Conservation (phyloP, 78 protist genomes). For the Dictyostelium discoideum region DNA sequence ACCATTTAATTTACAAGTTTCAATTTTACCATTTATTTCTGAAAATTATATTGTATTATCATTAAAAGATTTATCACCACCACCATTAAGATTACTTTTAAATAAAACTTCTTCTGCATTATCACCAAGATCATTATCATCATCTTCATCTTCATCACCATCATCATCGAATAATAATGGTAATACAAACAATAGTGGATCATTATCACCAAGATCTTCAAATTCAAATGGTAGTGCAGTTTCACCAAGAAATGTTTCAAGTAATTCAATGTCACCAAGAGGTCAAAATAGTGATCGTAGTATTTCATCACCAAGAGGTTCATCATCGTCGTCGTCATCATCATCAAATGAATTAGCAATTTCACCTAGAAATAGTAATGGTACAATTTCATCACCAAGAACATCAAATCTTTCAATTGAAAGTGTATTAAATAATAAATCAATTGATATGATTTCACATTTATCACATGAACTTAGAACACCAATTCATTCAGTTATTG, state of each 20-base stretch:
- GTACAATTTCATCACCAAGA: background rate
- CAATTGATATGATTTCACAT: conserved; percentile 35
- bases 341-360: background rate
- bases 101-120: background rate
- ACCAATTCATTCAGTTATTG: conserved; percentile 36
- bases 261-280: conserved; percentile 56
- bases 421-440: background rate
- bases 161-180: background rate
- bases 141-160: background rate
- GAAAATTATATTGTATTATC: background rate
- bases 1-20: background rate
- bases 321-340: background rate
- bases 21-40: conserved; percentile 3
- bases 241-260: background rate
- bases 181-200: background rate
- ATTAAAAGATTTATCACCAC: conserved; percentile 23
- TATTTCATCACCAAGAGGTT: background rate
- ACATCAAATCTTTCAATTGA: background rate
- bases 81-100: background rate
- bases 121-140: conserved; percentile 8
- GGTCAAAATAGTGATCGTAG: background rate
- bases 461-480: conserved; percentile 62
- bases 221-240: background rate
- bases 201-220: background rate
- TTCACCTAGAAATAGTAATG: background rate